Evolutionary conservation across 306 rosid species (phyloP).

Genomic region (Vigna radiata): DNA sequence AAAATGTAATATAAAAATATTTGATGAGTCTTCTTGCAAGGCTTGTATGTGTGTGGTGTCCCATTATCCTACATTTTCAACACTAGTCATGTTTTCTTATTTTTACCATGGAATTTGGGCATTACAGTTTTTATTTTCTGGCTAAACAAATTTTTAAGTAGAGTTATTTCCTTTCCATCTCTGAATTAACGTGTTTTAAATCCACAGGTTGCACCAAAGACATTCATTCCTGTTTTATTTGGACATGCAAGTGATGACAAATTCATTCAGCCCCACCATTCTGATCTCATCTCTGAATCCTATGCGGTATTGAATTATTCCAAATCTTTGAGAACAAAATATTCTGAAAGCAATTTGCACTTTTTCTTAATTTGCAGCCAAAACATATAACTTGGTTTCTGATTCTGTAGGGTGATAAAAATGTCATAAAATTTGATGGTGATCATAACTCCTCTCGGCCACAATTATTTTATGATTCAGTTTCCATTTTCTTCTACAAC

Average conservation of each 20-base stretch:
- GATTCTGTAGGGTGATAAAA: constrained; percentile 84
- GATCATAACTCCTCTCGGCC: constrained; percentile 98
- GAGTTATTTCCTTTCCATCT: constrained; percentile 31
- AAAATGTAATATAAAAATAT: not conserved
- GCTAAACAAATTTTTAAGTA: constrained; percentile 26
- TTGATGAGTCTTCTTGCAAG: not conserved
- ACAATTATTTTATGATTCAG: constrained; percentile 94
- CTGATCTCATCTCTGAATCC: constrained; percentile 74
- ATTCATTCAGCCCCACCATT: constrained; percentile 88
- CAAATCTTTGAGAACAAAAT: constrained; percentile 35
- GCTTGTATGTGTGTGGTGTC: not conserved
- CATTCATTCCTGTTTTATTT: constrained; percentile 92
- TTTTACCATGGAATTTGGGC: constrained; percentile 24
- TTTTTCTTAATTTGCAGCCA: constrained; percentile 5
- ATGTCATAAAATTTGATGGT: constrained; percentile 86
- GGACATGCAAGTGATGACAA: constrained; percentile 94
- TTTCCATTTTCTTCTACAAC: constrained; percentile 94
- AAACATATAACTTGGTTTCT: constrained; percentile 40
- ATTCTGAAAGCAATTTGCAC: constrained; percentile 17
- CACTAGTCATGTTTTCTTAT: not conserved
- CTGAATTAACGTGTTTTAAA: constrained; percentile 41
- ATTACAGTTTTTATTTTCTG: constrained; percentile 13
- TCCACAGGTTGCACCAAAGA: constrained; percentile 83
- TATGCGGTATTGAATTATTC: constrained; percentile 66
- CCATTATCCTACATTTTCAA: not conserved